Evolutionary conservation across 2,329 filamentous ascomycete species (phyloP).

Genomic region (Cladosporium austrohemisphaericum): DNA sequence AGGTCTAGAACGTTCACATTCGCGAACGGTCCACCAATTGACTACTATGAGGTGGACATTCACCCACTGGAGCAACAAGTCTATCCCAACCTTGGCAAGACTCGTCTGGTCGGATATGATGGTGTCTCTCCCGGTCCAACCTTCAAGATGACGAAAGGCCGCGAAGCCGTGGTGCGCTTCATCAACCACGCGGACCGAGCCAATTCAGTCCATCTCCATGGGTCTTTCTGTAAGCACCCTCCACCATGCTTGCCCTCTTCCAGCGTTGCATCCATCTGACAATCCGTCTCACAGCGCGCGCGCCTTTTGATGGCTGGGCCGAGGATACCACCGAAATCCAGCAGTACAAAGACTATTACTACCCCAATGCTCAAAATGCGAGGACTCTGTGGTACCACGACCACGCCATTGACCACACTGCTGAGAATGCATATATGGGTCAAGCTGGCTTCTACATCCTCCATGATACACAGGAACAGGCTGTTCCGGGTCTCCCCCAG

Average conservation of each 20-base stretch:
- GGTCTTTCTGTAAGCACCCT: slow-evolving; percentile 40
- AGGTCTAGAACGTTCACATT: too few species aligned
- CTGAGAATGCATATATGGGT: slow-evolving; percentile 54
- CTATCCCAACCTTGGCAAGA: slow-evolving; percentile 41
- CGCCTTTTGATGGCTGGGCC: slow-evolving; percentile 51
- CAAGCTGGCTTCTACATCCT: slow-evolving; percentile 58
- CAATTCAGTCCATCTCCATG: slow-evolving; percentile 55
- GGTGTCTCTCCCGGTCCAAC: slow-evolving; percentile 54
- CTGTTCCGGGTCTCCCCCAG: slow-evolving; percentile 45
- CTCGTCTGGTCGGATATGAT: slow-evolving; percentile 45
- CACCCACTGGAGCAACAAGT: slow-evolving; percentile 40
- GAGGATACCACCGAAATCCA: slow-evolving; percentile 49
- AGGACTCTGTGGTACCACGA: slow-evolving; percentile 58
- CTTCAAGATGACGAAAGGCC: slow-evolving; percentile 46
- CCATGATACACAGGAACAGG: slow-evolving; percentile 48
- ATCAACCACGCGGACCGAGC: slow-evolving; percentile 47
- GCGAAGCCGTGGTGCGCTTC: slow-evolving; percentile 53
- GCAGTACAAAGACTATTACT: slow-evolving; percentile 58
- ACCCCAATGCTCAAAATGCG: slow-evolving; percentile 53
- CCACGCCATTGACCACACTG: slow-evolving; percentile 42
- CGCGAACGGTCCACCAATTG: slow-evolving; percentile 37
- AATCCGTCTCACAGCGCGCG: slow-evolving; percentile 17
- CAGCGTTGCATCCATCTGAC: background rate
- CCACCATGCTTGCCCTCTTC: too few species aligned
- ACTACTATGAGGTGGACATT: slow-evolving; percentile 48